A percentile compares a stretch with the other conserved stretches of the same genome.
Evolutionary conservation across 768 basidiomycete species (phyloP).

Genomic region (Trametes cinnabarina): DNA sequence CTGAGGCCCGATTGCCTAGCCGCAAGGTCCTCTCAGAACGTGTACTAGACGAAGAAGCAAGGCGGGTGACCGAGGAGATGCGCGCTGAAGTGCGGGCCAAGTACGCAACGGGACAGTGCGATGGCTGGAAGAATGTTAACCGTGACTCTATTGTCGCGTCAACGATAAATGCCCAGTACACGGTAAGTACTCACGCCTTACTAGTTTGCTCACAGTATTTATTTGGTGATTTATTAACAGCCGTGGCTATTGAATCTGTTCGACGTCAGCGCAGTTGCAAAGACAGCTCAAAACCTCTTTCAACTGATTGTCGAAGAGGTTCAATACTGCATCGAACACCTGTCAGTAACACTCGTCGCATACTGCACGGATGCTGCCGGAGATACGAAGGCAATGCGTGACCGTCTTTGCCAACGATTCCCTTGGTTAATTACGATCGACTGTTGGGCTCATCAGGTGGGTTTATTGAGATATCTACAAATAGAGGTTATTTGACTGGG

Average conservation of each 20-base stretch:
- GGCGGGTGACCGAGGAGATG: not conserved
- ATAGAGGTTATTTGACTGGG: too few species aligned
- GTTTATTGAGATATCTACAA: too few species aligned
- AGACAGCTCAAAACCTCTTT: constrained; percentile 29
- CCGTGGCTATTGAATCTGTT: constrained; percentile 13
- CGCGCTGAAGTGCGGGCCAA: not conserved
- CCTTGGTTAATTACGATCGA: constrained; percentile 1
- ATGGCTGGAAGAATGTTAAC: constrained; percentile 16
- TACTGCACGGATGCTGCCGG: constrained; percentile 12
- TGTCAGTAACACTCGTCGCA: constrained; percentile 7
- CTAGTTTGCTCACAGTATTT: too few species aligned
- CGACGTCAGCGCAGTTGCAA: constrained; percentile 24
- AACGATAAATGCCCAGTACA: constrained; percentile 7
- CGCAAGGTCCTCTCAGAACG: constrained; percentile 6
- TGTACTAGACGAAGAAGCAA: too few species aligned
- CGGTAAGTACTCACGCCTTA: too few species aligned
- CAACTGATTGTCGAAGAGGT: constrained; percentile 27
- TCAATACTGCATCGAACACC: constrained; percentile 20
- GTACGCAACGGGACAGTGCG: constrained; percentile 6
- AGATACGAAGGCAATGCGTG: constrained; percentile 19
- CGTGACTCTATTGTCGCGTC: constrained; percentile 3
- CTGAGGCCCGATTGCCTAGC: constrained; percentile 11
- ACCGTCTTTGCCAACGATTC: not conserved
- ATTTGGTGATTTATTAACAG: constrained; percentile 6
- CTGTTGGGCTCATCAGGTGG: constrained; percentile 29